Base-by-base conservation (phyloP, 2,329 filamentous ascomycete genomes). In the Venturia nashicola region DNA sequence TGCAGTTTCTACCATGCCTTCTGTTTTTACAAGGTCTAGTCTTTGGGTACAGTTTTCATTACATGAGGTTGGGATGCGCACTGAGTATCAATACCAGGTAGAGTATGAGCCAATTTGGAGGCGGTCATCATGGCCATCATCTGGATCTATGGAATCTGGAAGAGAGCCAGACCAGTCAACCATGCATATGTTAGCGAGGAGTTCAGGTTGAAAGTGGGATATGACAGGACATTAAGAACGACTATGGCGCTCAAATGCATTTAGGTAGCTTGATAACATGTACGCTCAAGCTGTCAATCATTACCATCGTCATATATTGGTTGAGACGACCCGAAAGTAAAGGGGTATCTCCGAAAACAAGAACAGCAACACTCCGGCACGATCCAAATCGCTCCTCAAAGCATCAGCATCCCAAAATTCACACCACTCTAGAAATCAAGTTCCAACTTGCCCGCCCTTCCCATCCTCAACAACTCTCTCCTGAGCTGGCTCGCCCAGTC, bases 11-110 rank as follows among this genome's bases (percentile, higher is more conserved):
- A 97, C 72, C 84, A 95, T 70, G 92, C 90, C 1, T 97, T 97
- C 72, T 96, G 91, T 77, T 97, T 97, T 76, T 96, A 97, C 77
- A 96, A 97, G 79, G 90, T 95, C 57, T 94, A 42, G n/a, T 51
- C 9, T 2, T 27, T 27, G 20, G 12, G 14, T 16, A 20, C 5
- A 27, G 9, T 51, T 9, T 23, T 48, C 44, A 12, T 23, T 20
- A n/a, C 44, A 48, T 7, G n/a, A 48, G n/a, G 8, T 20, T 3
- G 2, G 44, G 44, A 43, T 6, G 44, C 44, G 23, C n/a, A 48
- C 20, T 48, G n/a, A 23, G n/a, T 8, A 3, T 23, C 20, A 5
- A 7, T 23, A 7, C 6, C n/a, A 9, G 44, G 44, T 2, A 9
- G 44, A 20, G 20, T 27, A 20, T 23, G n/a, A 48, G 44, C 6